Percentiles rank a stretch among this genome's conserved stretches.
These are phyloP conservation scores for Atkinsonella hypoxylon DNA, from an alignment of 2,329 filamentous ascomycete species.

Conservation along the genomic window DNA sequence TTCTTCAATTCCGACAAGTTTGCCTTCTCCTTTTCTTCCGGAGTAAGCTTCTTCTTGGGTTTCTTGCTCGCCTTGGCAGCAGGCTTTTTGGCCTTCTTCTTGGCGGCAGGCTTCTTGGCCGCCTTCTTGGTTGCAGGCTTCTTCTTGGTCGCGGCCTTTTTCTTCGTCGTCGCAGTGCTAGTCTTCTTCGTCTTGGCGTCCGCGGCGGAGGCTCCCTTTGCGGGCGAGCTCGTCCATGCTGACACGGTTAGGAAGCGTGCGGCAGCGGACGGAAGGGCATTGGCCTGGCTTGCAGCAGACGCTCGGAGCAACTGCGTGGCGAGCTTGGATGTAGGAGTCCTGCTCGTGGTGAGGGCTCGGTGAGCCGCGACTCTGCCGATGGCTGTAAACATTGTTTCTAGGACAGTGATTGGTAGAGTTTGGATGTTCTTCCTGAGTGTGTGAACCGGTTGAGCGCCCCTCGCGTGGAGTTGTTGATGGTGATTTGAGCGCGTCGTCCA, in stretches of 20 bases:
- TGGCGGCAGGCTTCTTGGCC: constrained; percentile 17
- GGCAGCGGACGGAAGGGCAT: constrained; percentile 8
- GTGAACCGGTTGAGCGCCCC: neutral
- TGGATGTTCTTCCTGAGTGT: neutral
- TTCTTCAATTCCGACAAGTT: constrained; percentile 26
- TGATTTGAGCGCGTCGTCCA: constrained; percentile 2
- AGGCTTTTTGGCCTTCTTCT: constrained; percentile 38
- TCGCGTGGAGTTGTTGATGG: constrained; percentile 1
- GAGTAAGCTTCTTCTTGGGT: constrained; percentile 21
- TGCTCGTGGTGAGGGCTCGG: constrained; percentile 17
- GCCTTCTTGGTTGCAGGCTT: constrained; percentile 37
- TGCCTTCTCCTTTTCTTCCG: constrained; percentile 25
- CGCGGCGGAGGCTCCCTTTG: constrained; percentile 10
- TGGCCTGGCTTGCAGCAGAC: neutral
- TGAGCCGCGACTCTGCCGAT: constrained; percentile 27
- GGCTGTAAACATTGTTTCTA: constrained; percentile 27
- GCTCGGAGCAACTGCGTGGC: constrained; percentile 4
- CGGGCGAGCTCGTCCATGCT: constrained; percentile 14
- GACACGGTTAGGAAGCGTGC: constrained; percentile 17
- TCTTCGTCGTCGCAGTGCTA: constrained; percentile 8
- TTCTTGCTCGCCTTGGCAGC: constrained; percentile 41
- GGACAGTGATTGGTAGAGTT: neutral
- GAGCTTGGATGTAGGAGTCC: constrained; percentile 12
- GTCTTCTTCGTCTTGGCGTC: constrained; percentile 12
- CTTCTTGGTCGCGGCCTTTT: constrained; percentile 15